Evolutionary conservation across 2,329 filamentous ascomycete genomes (phyloP).

Genomic region (Pestalotiopsis sp.): DNA sequence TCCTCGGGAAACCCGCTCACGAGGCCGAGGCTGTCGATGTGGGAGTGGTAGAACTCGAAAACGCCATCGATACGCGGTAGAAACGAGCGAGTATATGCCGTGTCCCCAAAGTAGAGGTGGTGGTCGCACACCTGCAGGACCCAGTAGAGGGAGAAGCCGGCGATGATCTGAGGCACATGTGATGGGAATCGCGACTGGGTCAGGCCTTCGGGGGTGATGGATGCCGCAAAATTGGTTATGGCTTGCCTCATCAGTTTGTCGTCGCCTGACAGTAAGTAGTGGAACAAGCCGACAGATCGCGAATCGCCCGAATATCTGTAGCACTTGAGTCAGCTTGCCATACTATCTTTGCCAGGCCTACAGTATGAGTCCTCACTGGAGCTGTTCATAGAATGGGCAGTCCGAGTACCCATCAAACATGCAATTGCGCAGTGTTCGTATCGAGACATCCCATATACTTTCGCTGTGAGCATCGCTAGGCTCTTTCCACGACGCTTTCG

Average conservation of each 20-base stretch:
- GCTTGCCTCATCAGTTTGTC: conserved; percentile 34
- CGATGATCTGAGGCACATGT: conserved; percentile 37
- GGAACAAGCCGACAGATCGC: conserved; percentile 30
- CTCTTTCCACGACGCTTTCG: conserved; percentile 1
- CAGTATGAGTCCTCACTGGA: conserved; percentile 25
- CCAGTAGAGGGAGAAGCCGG: conserved; percentile 41
- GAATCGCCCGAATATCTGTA: conserved; percentile 22
- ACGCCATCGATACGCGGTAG: conserved; percentile 35
- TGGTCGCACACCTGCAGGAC: conserved; percentile 38
- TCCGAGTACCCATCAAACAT: conserved; percentile 36
- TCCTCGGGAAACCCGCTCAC: conserved; percentile 9
- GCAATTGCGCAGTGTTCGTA: conserved; percentile 26
- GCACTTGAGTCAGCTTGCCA: neutral
- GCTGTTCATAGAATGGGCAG: conserved; percentile 38
- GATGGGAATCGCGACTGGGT: conserved; percentile 38
- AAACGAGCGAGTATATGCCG: conserved; percentile 29
- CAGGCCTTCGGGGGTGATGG: conserved; percentile 28
- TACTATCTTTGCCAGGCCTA: no score
- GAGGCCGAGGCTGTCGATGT: conserved; percentile 2
- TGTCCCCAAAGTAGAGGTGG: conserved; percentile 37
- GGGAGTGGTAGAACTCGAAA: conserved; percentile 30
- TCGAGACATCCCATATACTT: conserved; percentile 9
- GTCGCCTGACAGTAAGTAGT: conserved; percentile 32
- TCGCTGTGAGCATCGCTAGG: conserved; percentile 1
- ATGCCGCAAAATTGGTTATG: conserved; percentile 29